Base-by-base conservation (phyloP, 2,329 filamentous ascomycete genomes). In the Fusarium beomiforme region DNA sequence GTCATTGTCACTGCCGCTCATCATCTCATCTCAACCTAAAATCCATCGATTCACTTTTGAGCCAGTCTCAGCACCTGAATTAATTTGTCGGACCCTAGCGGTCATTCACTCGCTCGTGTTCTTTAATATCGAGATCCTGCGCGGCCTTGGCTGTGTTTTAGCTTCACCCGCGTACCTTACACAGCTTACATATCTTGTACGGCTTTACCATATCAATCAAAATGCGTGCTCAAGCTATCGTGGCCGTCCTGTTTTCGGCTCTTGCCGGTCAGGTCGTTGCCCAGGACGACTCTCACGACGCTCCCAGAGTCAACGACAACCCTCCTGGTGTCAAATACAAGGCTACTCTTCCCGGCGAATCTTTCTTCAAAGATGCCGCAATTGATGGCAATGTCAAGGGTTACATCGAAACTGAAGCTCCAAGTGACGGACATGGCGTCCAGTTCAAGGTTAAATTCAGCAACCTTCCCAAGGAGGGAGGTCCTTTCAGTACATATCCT, bases 401-500 rank as follows among this genome's bases (percentile, higher is more conserved):
- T 19, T 83, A 74, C 36, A 80, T 92, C 73, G 80, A 79, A 17
- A 86, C 84, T 42, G 80, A 79, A 39, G 81, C 85, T 42, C 81
- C 81, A 42, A 78, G 83, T 2, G 81, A 85, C 59, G 88, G 87
- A 54, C 81, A 84, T 26, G 90, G 90, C 44, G 85, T 91, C 56
- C 79, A 83, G 58, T 88, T 89, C 78, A 80, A 82, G 58, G 84
- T 90, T 70, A 79, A 83, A 34, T 87, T 92, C 75, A 85, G 83
- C 59, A 89, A 90, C 75, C 81, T 92, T 12, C 89, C 90, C 58
- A 81, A 83, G 14, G 81, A 83, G 62, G 85, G 85, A 44, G 88
- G 88, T 3, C 88, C 89, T 16, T 91, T 91, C 82, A 76, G 89
- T 91, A 82, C 75, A 87, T 84, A 43, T 11, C 24, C 6, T 17